These are phyloP conservation scores for Penicillium cinerascens DNA, from an alignment of 495 filamentous ascomycete species.

Conservation along the genomic window DNA sequence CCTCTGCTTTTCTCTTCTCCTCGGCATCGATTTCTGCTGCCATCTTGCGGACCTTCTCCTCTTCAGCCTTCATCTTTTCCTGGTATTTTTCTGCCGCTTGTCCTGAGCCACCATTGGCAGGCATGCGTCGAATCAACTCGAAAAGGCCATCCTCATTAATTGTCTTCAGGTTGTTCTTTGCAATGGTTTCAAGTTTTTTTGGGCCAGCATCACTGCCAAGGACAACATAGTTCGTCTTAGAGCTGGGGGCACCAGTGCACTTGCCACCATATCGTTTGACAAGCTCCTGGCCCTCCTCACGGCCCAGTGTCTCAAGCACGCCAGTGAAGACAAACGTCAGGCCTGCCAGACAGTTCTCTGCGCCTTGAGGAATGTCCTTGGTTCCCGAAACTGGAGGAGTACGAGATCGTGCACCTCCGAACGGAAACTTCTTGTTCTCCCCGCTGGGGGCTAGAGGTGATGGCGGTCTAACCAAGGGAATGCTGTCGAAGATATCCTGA, in stretches of 20 bases:
- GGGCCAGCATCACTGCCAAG: slow-evolving; percentile 89
- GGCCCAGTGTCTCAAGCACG: slow-evolving; percentile 68
- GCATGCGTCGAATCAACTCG: slow-evolving; percentile 76
- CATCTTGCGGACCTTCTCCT: slow-evolving; percentile 69
- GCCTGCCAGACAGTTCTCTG: slow-evolving; percentile 89
- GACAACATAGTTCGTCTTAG: slow-evolving; percentile 91
- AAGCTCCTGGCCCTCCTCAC: slow-evolving; percentile 81
- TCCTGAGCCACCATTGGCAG: slow-evolving; percentile 79
- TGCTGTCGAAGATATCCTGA: slow-evolving; percentile 80
- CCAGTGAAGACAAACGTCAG: slow-evolving; percentile 97
- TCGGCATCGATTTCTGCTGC: slow-evolving; percentile 77
- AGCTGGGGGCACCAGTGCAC: slow-evolving; percentile 77
- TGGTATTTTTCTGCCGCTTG: slow-evolving; percentile 81
- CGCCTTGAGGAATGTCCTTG: slow-evolving; percentile 74
- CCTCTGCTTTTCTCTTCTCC: slow-evolving; percentile 52
- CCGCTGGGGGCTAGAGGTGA: slow-evolving; percentile 67
- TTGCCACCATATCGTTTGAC: slow-evolving; percentile 94
- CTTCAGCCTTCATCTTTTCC: slow-evolving; percentile 77
- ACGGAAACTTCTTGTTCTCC: slow-evolving; percentile 69
- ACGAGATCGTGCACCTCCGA: slow-evolving; percentile 49
- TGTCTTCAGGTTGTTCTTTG: slow-evolving; percentile 71
- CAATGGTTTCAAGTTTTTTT: slow-evolving; percentile 87
- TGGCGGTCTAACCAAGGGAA: slow-evolving; percentile 76
- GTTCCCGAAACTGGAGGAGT: slow-evolving; percentile 60
- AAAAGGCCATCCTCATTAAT: slow-evolving; percentile 93